These are phyloP conservation scores for Scedosporium dehoogii DNA, from an alignment of 2,329 filamentous ascomycete genomes.

Conservation along the genomic window DNA sequence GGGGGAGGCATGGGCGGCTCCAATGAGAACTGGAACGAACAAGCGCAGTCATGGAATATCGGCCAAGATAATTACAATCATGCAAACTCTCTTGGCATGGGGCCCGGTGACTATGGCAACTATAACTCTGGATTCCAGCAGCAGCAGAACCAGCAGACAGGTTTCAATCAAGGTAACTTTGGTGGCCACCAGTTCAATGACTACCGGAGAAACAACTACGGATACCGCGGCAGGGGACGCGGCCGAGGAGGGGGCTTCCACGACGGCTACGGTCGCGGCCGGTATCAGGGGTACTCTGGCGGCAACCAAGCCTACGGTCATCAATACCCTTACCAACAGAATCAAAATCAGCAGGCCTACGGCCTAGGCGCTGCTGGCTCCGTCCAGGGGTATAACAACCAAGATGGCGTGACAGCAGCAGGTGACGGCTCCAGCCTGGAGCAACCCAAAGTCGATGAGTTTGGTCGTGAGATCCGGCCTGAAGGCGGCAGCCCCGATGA, in stretches of 20 bases:
- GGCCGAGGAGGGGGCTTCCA: constrained; percentile 43
- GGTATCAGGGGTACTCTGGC: constrained; percentile 13
- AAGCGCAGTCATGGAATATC: constrained; percentile 68
- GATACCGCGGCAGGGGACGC: constrained; percentile 54
- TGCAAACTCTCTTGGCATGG: constrained; percentile 74
- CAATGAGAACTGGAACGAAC: constrained; percentile 73
- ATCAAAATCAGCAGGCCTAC: constrained; percentile 9
- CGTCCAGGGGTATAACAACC: background rate
- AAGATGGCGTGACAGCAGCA: background rate
- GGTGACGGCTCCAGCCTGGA: background rate
- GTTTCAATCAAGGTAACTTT: constrained; percentile 77
- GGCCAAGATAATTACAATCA: constrained; percentile 84
- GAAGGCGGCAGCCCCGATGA: constrained; percentile 11
- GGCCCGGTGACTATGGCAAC: constrained; percentile 69
- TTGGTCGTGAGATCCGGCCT: constrained; percentile 24
- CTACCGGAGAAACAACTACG: constrained; percentile 60
- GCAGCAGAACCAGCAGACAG: constrained; percentile 37
- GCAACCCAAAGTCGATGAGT: constrained; percentile 27
- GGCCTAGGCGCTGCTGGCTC: constrained; percentile 7
- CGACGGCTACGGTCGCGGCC: constrained; percentile 16
- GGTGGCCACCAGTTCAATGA: constrained; percentile 65
- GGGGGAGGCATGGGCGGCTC: constrained; percentile 38
- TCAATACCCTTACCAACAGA: constrained; percentile 7
- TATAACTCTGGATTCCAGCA: constrained; percentile 61
- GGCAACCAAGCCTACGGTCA: constrained; percentile 15